phyloP scores from a whole-genome alignment of 352 stramenopile species.

The Halophytophthora batemanensis region DNA sequence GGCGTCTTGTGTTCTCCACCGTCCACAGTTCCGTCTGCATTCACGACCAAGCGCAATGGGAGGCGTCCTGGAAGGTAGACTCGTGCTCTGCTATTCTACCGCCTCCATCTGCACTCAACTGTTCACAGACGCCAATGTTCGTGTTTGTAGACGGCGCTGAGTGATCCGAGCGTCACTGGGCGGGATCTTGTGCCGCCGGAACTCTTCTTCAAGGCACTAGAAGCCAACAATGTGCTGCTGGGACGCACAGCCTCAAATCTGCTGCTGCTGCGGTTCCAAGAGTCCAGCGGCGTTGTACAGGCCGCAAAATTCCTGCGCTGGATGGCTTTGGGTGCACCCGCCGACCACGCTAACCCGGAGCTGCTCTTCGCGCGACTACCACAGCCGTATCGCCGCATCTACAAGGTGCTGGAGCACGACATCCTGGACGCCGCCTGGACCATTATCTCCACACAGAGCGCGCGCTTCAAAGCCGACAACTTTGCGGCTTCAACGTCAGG shows the following conservation, averaged over 20 bases:
- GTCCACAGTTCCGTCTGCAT: constrained; percentile 27
- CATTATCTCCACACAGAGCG: constrained; percentile 38
- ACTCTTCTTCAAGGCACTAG: constrained; percentile 49
- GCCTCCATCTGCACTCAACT: not conserved
- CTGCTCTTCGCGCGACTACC: constrained; percentile 52
- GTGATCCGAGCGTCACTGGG: constrained; percentile 22
- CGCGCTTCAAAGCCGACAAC: constrained; percentile 35
- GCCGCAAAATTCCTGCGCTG: constrained; percentile 49
- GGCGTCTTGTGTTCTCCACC: not conserved
- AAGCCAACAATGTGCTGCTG: constrained; percentile 43
- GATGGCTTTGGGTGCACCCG: constrained; percentile 44
- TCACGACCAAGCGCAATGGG: constrained; percentile 38
- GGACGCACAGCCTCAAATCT: constrained; percentile 16
- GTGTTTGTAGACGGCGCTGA: constrained; percentile 25
- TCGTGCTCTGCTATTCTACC: not conserved
- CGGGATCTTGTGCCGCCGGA: constrained; percentile 34
- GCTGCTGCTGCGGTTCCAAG: constrained; percentile 44
- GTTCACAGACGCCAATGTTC: not conserved
- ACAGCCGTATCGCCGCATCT: constrained; percentile 63
- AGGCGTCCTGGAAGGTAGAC: constrained; percentile 31
- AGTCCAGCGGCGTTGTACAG: constrained; percentile 35
- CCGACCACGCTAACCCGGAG: constrained; percentile 64
- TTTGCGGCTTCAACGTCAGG: constrained; percentile 4
- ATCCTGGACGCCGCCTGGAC: constrained; percentile 63
- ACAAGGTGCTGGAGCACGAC: constrained; percentile 58